These are phyloP conservation scores for Tulasnella sp. DNA, from an alignment of 768 basidiomycete species.

Conservation along the genomic window DNA sequence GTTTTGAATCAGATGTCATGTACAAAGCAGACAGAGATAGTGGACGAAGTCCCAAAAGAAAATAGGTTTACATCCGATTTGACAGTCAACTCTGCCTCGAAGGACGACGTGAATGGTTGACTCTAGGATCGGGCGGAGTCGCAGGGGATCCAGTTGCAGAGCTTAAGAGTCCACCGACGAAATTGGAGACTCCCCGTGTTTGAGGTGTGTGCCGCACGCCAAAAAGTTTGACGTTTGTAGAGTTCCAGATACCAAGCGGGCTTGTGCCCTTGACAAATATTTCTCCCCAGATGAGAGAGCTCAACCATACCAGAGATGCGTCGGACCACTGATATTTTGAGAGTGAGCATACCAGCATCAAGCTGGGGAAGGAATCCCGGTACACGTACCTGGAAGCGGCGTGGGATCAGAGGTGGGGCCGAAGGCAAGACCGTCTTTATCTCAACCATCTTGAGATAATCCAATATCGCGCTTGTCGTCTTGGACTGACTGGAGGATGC, in stretches of 20 bases:
- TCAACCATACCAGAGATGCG: constrained; percentile 82
- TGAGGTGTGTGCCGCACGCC: constrained; percentile 71
- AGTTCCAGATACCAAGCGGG: constrained; percentile 81
- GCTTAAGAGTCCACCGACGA: constrained; percentile 66
- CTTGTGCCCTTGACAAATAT: constrained; percentile 85
- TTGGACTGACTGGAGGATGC: constrained; percentile 44
- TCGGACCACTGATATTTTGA: constrained; percentile 82
- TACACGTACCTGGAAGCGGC: constrained; percentile 59
- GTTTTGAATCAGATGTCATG: too few relatives aligned
- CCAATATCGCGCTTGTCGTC: constrained; percentile 41
- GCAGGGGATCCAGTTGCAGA: not conserved
- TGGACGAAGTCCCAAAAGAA: too few relatives aligned
- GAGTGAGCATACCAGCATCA: not conserved
- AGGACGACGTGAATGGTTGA: too few relatives aligned
- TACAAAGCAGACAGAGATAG: too few relatives aligned
- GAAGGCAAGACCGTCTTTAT: constrained; percentile 67
- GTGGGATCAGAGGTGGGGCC: constrained; percentile 47
- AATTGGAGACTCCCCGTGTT: constrained; percentile 66
- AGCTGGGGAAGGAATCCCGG: not conserved
- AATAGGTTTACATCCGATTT: too few relatives aligned
- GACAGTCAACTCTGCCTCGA: too few relatives aligned
- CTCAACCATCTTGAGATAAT: constrained; percentile 59
- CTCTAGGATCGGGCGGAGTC: not conserved
- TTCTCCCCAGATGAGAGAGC: constrained; percentile 91
- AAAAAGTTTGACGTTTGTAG: constrained; percentile 80